Conservation (phyloP, 441 rosid species). For the Euphorbia schlechtendalii region DNA sequence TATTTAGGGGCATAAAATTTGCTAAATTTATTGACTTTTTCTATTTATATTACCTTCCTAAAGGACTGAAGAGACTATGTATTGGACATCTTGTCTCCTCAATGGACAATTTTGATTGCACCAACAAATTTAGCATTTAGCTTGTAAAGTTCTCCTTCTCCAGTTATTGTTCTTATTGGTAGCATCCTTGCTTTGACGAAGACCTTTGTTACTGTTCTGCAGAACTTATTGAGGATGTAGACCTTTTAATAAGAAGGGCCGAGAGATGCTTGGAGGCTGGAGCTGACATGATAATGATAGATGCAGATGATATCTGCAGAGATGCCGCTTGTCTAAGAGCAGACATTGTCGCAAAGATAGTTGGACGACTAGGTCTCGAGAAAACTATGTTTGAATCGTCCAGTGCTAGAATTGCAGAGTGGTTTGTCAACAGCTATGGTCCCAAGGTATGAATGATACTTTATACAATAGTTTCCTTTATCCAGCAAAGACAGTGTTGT, state of each 20-base stretch:
- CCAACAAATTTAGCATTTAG: neutral
- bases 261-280: constrained; percentile 97
- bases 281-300: constrained; percentile 91
- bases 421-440: constrained; percentile 77
- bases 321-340: constrained; percentile 63
- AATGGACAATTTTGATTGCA: neutral
- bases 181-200: neutral
- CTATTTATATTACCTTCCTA: too few relatives aligned
- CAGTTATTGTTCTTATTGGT: neutral
- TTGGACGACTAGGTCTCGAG: constrained; percentile 85
- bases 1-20: neutral
- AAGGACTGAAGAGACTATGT: too few relatives aligned
- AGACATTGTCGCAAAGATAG: constrained; percentile 71
- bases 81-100: too few relatives aligned
- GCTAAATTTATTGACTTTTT: neutral
- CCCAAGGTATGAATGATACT: constrained; percentile 43
- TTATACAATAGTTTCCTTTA: neutral
- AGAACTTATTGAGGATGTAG: constrained; percentile 78
- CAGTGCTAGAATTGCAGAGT: constrained; percentile 56
- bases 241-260: constrained; percentile 78
- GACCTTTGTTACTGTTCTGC: constrained; percentile 2
- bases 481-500: neutral
- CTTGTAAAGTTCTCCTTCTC: neutral
- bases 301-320: constrained; percentile 77
- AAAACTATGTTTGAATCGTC: constrained; percentile 94